Evolutionary conservation across 805 yeast genomes (phyloP).

Genomic region (Yamadazyma takamatsuzukensis): DNA sequence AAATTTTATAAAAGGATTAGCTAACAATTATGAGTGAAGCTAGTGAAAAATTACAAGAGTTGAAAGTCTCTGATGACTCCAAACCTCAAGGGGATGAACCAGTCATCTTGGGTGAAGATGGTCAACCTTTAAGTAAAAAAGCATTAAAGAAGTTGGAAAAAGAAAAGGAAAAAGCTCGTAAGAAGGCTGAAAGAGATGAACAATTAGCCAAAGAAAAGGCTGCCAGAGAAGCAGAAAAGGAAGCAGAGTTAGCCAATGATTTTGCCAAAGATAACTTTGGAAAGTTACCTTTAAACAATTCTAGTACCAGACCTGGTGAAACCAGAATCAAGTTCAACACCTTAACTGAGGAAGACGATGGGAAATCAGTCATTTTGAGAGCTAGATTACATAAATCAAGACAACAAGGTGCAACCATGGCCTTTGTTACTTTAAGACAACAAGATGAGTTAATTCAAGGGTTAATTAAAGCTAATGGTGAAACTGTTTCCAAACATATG

Average conservation of each 20-base stretch:
- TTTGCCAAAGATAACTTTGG: slow-evolving; percentile 89
- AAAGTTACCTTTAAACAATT: slow-evolving; percentile 80
- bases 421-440: slow-evolving; percentile 89
- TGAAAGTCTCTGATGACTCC: slow-evolving; percentile 9
- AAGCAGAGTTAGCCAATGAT: slow-evolving; percentile 66
- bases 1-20: not conserved
- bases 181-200: slow-evolving; percentile 90
- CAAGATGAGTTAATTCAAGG: slow-evolving; percentile 81
- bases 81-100: slow-evolving; percentile 7
- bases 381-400: slow-evolving; percentile 93
- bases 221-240: slow-evolving; percentile 71
- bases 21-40: slow-evolving; percentile 15
- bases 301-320: slow-evolving; percentile 62
- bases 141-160: slow-evolving; percentile 93
- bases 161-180: slow-evolving; percentile 86
- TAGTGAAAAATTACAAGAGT: slow-evolving; percentile 19
- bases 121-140: slow-evolving; percentile 86
- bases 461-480: slow-evolving; percentile 70
- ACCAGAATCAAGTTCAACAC: slow-evolving; percentile 56
- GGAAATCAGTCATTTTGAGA: slow-evolving; percentile 77
- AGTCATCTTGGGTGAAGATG: slow-evolving; percentile 58
- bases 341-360: slow-evolving; percentile 62
- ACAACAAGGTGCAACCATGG: slow-evolving; percentile 94
- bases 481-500: slow-evolving; percentile 85
- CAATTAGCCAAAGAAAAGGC: slow-evolving; percentile 84